These are phyloP conservation scores for Laburnicola sp. DNA, from an alignment of 2,329 filamentous ascomycete genomes.

Conservation along the genomic window DNA sequence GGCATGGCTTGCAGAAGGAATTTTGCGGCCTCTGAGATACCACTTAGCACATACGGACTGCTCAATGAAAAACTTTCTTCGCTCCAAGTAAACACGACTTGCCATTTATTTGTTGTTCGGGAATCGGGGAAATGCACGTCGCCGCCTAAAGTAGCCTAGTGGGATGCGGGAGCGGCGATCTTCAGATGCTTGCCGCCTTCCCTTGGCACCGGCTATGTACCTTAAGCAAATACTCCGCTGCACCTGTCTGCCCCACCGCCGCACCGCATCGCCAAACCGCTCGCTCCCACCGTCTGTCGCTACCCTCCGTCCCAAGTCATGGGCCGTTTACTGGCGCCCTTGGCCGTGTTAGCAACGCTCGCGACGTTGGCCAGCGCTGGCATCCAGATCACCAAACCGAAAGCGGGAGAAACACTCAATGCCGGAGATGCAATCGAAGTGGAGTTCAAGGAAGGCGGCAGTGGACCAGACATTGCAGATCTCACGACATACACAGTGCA, in stretches of 20 bases:
- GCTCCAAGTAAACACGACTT: neutral
- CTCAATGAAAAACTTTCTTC: conserved; percentile 1
- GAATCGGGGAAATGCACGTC: conserved; percentile 6
- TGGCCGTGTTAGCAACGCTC: conserved; percentile 42
- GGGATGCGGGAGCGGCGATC: conserved; percentile 11
- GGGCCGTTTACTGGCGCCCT: conserved; percentile 30
- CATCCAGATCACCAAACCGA: conserved; percentile 58
- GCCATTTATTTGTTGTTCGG: neutral
- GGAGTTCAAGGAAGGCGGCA: conserved; percentile 60
- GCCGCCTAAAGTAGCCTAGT: conserved; percentile 5
- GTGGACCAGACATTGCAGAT: conserved; percentile 53
- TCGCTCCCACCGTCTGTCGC: conserved; percentile 20
- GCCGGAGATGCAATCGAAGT: conserved; percentile 57
- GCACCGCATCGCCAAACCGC: neutral
- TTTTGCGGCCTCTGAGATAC: conserved; percentile 10
- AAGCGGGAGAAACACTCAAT: conserved; percentile 54
- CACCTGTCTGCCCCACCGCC: conserved; percentile 1
- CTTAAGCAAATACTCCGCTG: neutral
- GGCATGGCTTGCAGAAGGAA: conserved; percentile 3
- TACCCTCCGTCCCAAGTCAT: conserved; percentile 24
- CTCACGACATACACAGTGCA: conserved; percentile 61
- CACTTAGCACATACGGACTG: conserved; percentile 10
- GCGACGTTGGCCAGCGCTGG: conserved; percentile 54
- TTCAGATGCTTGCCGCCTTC: neutral
- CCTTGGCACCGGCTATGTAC: conserved; percentile 12